Evolutionary conservation across 495 filamentous ascomycete species (phyloP), one percentile per base, ranked within the genome.

Genomic region (Penicillium atrosanguineum): DNA sequence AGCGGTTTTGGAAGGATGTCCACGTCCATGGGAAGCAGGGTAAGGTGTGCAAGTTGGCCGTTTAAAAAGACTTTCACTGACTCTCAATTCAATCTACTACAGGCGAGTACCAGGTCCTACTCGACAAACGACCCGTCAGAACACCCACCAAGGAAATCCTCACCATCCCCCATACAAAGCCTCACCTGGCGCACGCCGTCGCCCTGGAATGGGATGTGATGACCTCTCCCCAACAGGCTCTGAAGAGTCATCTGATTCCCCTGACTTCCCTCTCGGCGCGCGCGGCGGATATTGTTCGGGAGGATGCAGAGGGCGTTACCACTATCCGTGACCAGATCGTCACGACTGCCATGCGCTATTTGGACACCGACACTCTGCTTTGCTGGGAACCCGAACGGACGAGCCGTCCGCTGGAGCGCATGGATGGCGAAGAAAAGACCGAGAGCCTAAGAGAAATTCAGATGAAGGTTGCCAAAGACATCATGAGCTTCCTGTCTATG

Each of bases 191-290:
- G n/a, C 75, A 82, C 23, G 87, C 89, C 25, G 82, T 98, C 44
- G 94, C 93, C 0, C 67, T 94, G 9, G 94, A 98, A 73, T 98
- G 94, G 94, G 90, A 95, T 64, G 79, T 85, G 37, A 82, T 97
- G 49, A 77, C 83, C 20, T 87, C 87, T 47, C 82, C 86, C 3
- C 83, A 88, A 54, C 87, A 97, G 65, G 91, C 91, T 0, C 69
- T 85, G 16, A 84, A 83, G 43, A 79, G 85, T 52, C 90, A 96
- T 66, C 80, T 91, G 2, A 91, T 96, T 49, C 94, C 94, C 6
- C 65, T 97, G n/a, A 97, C 95, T 6, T 91, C 89, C 23, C 77
- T 97, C 7, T 75, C 84, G 15, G 85, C 88, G 19, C 85, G 95
- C 6, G 91, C 90, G 0, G 65, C 89, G 21, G 91, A 96, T 59